Conservation (phyloP, 495 filamentous ascomycete species). For the Penicillium cataractarum region DNA sequence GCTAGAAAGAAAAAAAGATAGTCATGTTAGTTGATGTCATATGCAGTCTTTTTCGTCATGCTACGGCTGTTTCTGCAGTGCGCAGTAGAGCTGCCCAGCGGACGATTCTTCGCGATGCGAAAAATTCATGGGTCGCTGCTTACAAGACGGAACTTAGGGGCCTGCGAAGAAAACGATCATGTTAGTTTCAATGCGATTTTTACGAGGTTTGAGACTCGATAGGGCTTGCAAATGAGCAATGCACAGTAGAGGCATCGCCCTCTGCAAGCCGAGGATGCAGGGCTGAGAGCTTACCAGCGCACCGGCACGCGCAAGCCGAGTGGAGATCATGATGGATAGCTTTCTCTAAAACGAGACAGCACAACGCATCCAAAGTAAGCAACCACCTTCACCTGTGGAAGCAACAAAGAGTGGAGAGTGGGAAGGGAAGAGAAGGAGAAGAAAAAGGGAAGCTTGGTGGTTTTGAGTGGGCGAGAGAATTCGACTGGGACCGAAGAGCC, state of each 20-base stretch:
- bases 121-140: slow-evolving; percentile 29
- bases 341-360: slow-evolving; percentile 31
- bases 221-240: slow-evolving; percentile 1
- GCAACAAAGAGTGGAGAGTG: slow-evolving; percentile 43
- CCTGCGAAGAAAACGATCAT: slow-evolving; percentile 28
- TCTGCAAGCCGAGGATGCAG: slow-evolving; percentile 16
- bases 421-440: slow-evolving; percentile 35
- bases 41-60: slow-evolving; percentile 5
- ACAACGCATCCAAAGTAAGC: slow-evolving; percentile 46
- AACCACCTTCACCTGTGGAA: slow-evolving; percentile 50
- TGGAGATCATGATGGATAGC: slow-evolving; percentile 57
- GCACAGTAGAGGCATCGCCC: slow-evolving; percentile 10
- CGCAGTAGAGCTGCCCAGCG: background rate
- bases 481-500: slow-evolving; percentile 48
- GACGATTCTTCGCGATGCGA: background rate
- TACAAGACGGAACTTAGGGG: slow-evolving; percentile 59
- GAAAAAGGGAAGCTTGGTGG: slow-evolving; percentile 51
- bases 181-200: slow-evolving; percentile 30
- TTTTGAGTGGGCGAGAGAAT: slow-evolving; percentile 45
- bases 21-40: slow-evolving; percentile 22
- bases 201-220: background rate
- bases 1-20: slow-evolving; percentile 35
- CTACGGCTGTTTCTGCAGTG: background rate
- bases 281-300: slow-evolving; percentile 54
- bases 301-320: slow-evolving; percentile 59